Evolutionary conservation across 2,329 filamentous ascomycete species (phyloP), one percentile per base, ranked within the genome.

Genomic region (Malbranchea zuffiana): DNA sequence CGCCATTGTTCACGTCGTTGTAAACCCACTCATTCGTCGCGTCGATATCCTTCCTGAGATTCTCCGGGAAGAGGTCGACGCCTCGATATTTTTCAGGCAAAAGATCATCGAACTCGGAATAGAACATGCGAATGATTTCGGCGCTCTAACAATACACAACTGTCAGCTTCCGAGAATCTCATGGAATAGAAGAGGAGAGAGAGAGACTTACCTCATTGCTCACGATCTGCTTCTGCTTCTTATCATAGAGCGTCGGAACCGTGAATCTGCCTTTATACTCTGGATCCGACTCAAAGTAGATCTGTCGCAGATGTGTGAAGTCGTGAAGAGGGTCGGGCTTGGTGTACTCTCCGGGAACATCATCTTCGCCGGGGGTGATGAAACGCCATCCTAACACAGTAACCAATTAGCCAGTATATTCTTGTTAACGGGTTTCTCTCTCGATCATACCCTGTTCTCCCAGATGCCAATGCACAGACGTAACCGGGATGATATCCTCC

Each of bases 401-500:
- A 29, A 50, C 49, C 42, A 13, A 31, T 31, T 10, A 41, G 34
- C n/a, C 18, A 25, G 16, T 17, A 21, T 13, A 30, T 30, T 8
- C 16, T 8, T 11, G 27, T 11, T n/a, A n/a, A n/a, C n/a, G n/a
- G n/a, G n/a, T 17, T 21, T 21, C 23, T 12, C 13, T n/a, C n/a
- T 6, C 10, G 12, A 31, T 57, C 65, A 33, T 58, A 72, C 75
- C 78, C 63, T 65, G 75, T 54, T 65, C 78, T 43, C 50, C 76
- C 66, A 96, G 76, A 51, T 94, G 80, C 88, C 87, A 96, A 62
- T 95, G 87, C 36, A 95, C 87, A n/a, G 75, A 76, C 0, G 84
- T 90, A 42, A 75, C 69, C 4, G 74, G 66, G 48, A 98, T 78
- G 47, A 90, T 72, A 39, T 92, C 80, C 50, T 96, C 82, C 0